Conservation (phyloP, 768 basidiomycete species). For the Coprinopsis marcescibilis region DNA sequence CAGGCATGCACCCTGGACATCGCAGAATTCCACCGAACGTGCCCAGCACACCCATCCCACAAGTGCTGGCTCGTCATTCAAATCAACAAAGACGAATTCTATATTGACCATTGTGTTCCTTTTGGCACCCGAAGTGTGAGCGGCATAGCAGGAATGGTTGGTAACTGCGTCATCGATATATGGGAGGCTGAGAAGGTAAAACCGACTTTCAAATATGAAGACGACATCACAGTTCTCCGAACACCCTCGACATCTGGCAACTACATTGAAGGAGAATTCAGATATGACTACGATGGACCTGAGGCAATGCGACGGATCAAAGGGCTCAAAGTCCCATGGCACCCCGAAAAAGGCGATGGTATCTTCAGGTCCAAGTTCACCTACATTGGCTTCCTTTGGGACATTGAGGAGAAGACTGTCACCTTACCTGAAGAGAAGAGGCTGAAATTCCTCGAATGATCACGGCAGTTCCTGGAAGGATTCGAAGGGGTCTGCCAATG, state of each 20-base stretch:
- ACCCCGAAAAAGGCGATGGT: slow-evolving; percentile 16
- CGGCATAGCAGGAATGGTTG: slow-evolving; percentile 18
- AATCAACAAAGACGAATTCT: slow-evolving; percentile 12
- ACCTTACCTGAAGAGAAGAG: slow-evolving; percentile 24
- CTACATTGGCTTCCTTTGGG: slow-evolving; percentile 29
- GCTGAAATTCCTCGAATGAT: slow-evolving; percentile 19
- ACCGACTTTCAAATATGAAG: slow-evolving; percentile 15
- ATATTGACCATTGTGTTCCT: slow-evolving; percentile 17
- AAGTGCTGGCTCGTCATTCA: slow-evolving; percentile 24
- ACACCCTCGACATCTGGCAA: neutral
- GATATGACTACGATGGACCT: neutral
- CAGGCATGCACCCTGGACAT: slow-evolving; percentile 25
- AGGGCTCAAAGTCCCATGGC: slow-evolving; percentile 17
- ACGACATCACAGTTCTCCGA: slow-evolving; percentile 2
- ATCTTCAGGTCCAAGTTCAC: slow-evolving; percentile 14
- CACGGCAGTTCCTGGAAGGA: slow-evolving; percentile 10
- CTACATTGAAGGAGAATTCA: neutral
- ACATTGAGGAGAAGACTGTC: slow-evolving; percentile 18
- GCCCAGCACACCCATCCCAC: slow-evolving; percentile 20
- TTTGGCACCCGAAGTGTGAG: slow-evolving; percentile 19
- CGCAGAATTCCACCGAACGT: slow-evolving; percentile 25
- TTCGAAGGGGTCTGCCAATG: slow-evolving; percentile 2
- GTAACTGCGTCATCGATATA: slow-evolving; percentile 18
- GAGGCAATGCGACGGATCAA: neutral
- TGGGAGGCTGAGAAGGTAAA: slow-evolving; percentile 12